These are phyloP conservation scores for Hondaea fermentalgiana DNA, from an alignment of 108 stramenopile genomes.

Conservation along the genomic window DNA sequence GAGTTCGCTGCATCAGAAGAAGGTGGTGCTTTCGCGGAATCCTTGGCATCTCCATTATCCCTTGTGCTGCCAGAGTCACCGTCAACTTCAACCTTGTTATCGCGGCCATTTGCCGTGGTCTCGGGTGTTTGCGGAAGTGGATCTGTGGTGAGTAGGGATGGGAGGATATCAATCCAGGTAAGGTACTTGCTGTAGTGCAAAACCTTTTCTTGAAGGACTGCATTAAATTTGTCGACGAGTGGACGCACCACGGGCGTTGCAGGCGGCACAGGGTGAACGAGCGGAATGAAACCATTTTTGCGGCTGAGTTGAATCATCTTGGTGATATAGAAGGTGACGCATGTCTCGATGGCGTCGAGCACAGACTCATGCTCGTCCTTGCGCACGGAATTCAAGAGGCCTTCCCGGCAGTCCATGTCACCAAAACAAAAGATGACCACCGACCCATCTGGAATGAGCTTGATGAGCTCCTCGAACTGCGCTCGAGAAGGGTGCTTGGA, in stretches of 20 bases:
- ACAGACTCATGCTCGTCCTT: background rate
- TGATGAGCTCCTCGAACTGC: background rate
- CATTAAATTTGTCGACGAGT: background rate
- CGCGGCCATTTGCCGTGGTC: background rate
- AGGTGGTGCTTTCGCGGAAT: no score
- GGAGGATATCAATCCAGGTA: background rate
- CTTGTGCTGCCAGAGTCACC: no score
- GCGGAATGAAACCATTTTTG: background rate
- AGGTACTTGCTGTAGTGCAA: background rate
- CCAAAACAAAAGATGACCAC: background rate
- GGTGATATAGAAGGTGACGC: background rate
- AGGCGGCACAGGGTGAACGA: background rate
- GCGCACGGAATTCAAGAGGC: background rate
- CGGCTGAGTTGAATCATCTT: background rate
- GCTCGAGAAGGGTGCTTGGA: background rate
- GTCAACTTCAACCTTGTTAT: no score
- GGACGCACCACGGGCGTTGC: background rate
- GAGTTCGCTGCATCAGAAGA: background rate
- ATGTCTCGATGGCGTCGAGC: background rate
- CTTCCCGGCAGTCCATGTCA: constrained; percentile 12
- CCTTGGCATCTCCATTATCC: no score
- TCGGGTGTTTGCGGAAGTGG: no score
- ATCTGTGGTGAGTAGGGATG: background rate
- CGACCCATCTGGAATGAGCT: background rate
- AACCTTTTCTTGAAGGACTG: background rate